These are phyloP conservation scores for Micractinium sp. DNA, from an alignment of 139 green algal genomes.

Conservation along the genomic window DNA sequence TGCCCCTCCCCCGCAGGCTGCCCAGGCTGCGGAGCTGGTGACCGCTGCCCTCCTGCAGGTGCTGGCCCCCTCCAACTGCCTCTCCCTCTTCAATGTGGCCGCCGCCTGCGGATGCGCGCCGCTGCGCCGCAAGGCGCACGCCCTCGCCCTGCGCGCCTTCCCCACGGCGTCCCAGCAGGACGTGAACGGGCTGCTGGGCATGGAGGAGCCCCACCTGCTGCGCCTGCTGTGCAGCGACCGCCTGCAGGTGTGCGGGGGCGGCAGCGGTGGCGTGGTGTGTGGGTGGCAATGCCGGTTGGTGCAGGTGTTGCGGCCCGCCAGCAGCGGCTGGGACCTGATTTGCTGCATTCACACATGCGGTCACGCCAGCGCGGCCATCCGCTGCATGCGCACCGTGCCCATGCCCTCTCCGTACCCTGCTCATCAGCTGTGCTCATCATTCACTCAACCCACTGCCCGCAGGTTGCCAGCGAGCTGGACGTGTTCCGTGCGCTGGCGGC, in stretches of 20 bases:
- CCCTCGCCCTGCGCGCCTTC: conserved; percentile 15
- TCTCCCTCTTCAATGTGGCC: conserved; percentile 30
- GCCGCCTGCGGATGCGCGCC: conserved; percentile 6
- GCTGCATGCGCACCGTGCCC: neutral
- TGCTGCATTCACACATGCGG: neutral
- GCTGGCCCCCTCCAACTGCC: conserved; percentile 25
- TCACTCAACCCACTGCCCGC: neutral
- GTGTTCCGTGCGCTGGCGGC: conserved; percentile 36
- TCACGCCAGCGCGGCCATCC: no score
- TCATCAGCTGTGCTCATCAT: neutral
- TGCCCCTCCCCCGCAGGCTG: conserved; percentile 20
- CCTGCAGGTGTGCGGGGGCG: conserved; percentile 10
- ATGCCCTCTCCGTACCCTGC: neutral
- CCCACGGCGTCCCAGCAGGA: neutral
- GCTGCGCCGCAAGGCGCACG: neutral
- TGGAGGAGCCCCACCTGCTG: conserved; percentile 21
- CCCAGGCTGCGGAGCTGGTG: conserved; percentile 7
- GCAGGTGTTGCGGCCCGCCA: neutral
- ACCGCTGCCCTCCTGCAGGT: conserved; percentile 32
- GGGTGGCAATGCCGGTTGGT: neutral
- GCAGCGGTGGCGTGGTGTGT: neutral
- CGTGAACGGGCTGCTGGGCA: conserved; percentile 15
- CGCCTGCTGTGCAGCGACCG: conserved; percentile 37
- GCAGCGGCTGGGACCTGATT: neutral
- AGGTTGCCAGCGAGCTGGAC: conserved; percentile 36